These are phyloP conservation scores for Nicotiana noctiflora DNA, from an alignment of 257 asterid genomes.

Conservation along the genomic window DNA sequence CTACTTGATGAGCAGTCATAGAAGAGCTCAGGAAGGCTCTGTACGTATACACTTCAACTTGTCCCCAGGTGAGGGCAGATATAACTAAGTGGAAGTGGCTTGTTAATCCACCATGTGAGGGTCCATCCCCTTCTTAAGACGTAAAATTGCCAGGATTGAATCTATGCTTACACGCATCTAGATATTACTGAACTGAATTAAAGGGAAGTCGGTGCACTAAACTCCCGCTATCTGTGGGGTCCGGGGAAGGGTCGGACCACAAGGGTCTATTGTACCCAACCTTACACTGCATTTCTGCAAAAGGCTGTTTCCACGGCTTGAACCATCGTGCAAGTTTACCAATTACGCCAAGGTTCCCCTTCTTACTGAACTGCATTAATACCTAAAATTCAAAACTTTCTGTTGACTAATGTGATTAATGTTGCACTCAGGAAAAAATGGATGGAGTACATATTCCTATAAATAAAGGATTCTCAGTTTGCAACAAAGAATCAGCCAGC, in stretches of 20 bases:
- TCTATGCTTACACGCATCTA: background rate
- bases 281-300: too few species aligned
- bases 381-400: background rate
- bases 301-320: too few species aligned
- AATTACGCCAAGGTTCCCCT: too few species aligned
- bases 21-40: background rate
- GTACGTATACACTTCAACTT: background rate
- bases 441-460: background rate
- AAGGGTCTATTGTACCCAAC: too few species aligned
- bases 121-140: background rate
- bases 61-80: background rate
- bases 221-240: too few species aligned
- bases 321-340: too few species aligned
- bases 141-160: background rate
- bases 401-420: background rate
- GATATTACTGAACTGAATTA: background rate
- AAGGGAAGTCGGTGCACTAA: too few species aligned
- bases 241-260: too few species aligned
- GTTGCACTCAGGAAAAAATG: background rate
- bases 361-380: too few species aligned
- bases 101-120: background rate
- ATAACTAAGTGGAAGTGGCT: background rate
- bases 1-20: background rate
- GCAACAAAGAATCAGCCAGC: background rate
- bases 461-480: background rate